phyloP scores from a whole-genome alignment of 768 basidiomycete genomes.

The Pisolithus sp. region DNA sequence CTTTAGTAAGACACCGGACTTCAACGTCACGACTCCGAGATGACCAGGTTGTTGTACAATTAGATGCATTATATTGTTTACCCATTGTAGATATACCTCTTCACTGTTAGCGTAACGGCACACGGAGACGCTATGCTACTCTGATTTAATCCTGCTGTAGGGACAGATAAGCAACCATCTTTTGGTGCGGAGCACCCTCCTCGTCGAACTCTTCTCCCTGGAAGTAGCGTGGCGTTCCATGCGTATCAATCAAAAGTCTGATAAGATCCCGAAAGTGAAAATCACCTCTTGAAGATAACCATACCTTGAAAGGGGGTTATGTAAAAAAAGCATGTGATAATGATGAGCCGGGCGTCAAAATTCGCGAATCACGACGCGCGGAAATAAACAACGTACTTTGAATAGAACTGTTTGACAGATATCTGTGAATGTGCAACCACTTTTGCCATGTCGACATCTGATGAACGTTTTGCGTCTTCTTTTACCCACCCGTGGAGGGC shows the following conservation, averaged over 20 bases:
- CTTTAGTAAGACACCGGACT: conserved; percentile 25
- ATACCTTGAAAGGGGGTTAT: conserved; percentile 43
- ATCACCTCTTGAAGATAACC: conserved; percentile 64
- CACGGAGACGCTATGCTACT: conserved; percentile 20
- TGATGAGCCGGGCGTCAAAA: conserved; percentile 3
- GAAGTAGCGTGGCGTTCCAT: conserved; percentile 9
- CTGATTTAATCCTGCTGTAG: conserved; percentile 25
- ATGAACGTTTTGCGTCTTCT: conserved; percentile 28
- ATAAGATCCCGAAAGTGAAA: conserved; percentile 11
- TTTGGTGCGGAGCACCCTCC: conserved; percentile 82
- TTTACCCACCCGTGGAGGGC: conserved; percentile 55
- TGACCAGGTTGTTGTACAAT: conserved; percentile 30
- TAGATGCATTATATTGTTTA: conserved; percentile 29
- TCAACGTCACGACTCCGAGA: conserved; percentile 4
- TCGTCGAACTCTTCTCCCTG: conserved; percentile 74
- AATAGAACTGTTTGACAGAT: conserved; percentile 63
- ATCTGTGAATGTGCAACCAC: conserved; percentile 69
- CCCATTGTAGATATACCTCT: conserved; percentile 26
- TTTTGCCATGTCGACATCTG: conserved; percentile 26
- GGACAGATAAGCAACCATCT: conserved; percentile 60
- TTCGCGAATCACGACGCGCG: conserved; percentile 4
- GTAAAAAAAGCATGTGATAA: conserved; percentile 2
- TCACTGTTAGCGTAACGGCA: conserved; percentile 12
- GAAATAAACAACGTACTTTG: conserved; percentile 43
- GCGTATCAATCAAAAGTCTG: conserved; percentile 13